phyloP scores from a whole-genome alignment of 208 protist genomes.

The Strigomonas galati region DNA sequence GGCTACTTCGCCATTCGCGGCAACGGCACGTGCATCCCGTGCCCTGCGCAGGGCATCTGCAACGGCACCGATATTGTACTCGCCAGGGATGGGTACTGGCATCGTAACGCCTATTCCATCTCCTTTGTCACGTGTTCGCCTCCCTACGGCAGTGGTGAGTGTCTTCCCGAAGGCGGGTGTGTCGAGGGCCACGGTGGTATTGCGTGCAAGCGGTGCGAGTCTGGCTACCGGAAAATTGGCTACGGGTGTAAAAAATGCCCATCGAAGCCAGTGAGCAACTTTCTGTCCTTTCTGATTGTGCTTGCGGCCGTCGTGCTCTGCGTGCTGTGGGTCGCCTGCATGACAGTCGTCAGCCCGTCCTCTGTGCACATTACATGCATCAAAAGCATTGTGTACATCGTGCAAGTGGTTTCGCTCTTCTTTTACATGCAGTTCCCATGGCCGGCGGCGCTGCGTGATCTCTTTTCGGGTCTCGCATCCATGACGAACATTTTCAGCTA shows the following conservation, averaged over 20 bases:
- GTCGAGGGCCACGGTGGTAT: conserved; percentile 28
- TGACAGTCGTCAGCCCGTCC: conserved; percentile 14
- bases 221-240: conserved; percentile 18
- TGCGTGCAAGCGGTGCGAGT: conserved; percentile 24
- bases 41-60: conserved; percentile 29
- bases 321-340: conserved; percentile 12
- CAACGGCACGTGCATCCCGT: conserved; percentile 21
- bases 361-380: conserved; percentile 17
- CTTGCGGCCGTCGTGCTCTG: conserved; percentile 12
- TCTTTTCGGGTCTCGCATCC: conserved; percentile 20
- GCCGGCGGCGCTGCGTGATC: conserved; percentile 10
- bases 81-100: conserved; percentile 35
- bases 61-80: conserved; percentile 23
- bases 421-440: conserved; percentile 14
- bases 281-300: conserved; percentile 18
- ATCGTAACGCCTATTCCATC: conserved; percentile 8
- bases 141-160: conserved; percentile 24
- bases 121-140: conserved; percentile 25
- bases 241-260: conserved; percentile 25
- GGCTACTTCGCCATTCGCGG: conserved; percentile 8
- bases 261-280: conserved; percentile 12
- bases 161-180: conserved; percentile 27
- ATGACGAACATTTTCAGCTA: conserved; percentile 16
- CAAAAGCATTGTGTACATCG: conserved; percentile 18
- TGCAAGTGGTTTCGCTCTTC: conserved; percentile 26